phyloP scores from a whole-genome alignment of 2,329 filamentous ascomycete genomes.

The Fusarium subglutinans region DNA sequence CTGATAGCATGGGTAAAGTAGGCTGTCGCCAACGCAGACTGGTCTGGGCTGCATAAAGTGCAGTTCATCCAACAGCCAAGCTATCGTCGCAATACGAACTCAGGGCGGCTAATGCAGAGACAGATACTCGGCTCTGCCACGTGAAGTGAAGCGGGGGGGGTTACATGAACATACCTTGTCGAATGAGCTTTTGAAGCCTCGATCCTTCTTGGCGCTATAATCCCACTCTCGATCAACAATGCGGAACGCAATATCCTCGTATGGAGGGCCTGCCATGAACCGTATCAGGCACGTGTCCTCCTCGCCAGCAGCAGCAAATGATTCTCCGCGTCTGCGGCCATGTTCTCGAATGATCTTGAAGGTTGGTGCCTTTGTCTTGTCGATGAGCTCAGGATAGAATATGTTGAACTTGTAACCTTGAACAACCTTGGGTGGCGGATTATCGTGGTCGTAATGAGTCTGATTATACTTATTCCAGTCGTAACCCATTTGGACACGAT shows the following conservation, averaged over 20 bases:
- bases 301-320: constrained; percentile 91
- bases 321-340: constrained; percentile 88
- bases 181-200: constrained; percentile 95
- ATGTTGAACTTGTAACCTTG: constrained; percentile 99
- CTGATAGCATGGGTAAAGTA: constrained; percentile 5
- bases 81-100: constrained; percentile 9
- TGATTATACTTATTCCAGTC: constrained; percentile 99
- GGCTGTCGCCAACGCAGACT: constrained; percentile 17
- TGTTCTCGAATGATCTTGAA: constrained; percentile 96
- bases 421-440: constrained; percentile 96
- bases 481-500: constrained; percentile 97
- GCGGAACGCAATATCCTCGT: constrained; percentile 95
- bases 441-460: constrained; percentile 98
- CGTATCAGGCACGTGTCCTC: constrained; percentile 97
- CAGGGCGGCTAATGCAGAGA: constrained; percentile 20
- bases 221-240: constrained; percentile 99
- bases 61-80: constrained; percentile 9
- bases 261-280: constrained; percentile 94
- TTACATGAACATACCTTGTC: constrained; percentile 78
- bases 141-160: constrained; percentile 15
- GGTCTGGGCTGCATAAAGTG: constrained; percentile 21
- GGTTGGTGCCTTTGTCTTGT: constrained; percentile 92
- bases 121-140: constrained; percentile 15
- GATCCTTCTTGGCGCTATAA: constrained; percentile 93
- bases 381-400: constrained; percentile 96